phyloP scores from a whole-genome alignment of 148 eudicot species.

The Linanthus parryae region DNA sequence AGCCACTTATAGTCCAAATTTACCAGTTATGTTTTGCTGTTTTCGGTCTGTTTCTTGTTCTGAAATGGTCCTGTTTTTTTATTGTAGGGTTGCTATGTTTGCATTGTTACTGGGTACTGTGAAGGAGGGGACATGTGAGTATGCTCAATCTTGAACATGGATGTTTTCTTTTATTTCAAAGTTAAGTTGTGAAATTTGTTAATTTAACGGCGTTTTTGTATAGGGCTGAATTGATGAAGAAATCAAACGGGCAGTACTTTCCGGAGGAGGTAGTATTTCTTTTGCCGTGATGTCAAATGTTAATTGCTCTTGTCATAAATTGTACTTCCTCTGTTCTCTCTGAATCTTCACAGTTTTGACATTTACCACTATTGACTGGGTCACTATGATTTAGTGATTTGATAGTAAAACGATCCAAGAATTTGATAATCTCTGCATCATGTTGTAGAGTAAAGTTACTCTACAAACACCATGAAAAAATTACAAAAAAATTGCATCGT shows the following conservation, averaged over 20 bases:
- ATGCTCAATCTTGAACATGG: not conserved
- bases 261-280: conserved; percentile 97
- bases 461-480: no score
- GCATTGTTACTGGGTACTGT: conserved; percentile 96
- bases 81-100: conserved; percentile 95
- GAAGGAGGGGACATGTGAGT: conserved; percentile 99
- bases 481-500: no score
- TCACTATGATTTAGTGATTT: no score
- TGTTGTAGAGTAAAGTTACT: no score
- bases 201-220: conserved; percentile 9
- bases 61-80: conserved; percentile 8
- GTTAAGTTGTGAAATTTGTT: not conserved
- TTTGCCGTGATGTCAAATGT: no score
- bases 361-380: no score
- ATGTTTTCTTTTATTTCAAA: not conserved
- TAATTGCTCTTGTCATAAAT: no score
- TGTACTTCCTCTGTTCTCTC: no score
- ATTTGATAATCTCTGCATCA: no score
- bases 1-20: not conserved
- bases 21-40: not conserved
- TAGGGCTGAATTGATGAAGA: conserved; percentile 97
- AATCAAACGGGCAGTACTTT: conserved; percentile 68
- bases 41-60: conserved; percentile 5
- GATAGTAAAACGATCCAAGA: no score
- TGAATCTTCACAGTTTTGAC: no score